Conservation (phyloP, 1,284 basidiomycete species). For the Trametes versicolor region DNA sequence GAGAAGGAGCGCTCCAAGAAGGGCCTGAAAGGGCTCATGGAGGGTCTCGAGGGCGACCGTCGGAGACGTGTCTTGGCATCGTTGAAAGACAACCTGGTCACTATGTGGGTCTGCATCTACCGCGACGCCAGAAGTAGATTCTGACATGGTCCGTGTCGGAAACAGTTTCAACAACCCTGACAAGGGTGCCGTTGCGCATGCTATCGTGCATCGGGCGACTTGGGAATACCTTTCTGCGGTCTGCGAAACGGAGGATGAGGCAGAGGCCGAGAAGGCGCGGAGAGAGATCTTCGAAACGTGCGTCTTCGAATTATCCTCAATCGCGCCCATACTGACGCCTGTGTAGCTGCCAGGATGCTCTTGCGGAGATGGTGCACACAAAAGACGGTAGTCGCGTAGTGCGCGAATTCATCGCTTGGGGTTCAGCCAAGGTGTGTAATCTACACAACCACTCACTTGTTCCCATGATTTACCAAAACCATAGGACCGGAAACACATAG, state of each 20-base stretch:
- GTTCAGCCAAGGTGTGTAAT: slow-evolving; percentile 74
- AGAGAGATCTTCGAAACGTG: slow-evolving; percentile 74
- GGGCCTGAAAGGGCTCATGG: slow-evolving; percentile 74
- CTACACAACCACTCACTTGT: slow-evolving; percentile 6
- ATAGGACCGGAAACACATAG: slow-evolving; percentile 88
- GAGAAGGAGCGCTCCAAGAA: slow-evolving; percentile 72
- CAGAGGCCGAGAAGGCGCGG: slow-evolving; percentile 69
- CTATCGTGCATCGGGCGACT: slow-evolving; percentile 84
- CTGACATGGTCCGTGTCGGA: background rate
- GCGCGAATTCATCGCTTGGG: slow-evolving; percentile 82
- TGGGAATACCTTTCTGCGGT: slow-evolving; percentile 80
- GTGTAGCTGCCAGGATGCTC: slow-evolving; percentile 77
- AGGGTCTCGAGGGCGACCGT: slow-evolving; percentile 69
- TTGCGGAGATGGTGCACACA: slow-evolving; percentile 93
- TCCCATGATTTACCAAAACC: slow-evolving; percentile 8
- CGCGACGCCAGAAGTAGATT: background rate
- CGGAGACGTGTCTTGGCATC: slow-evolving; percentile 71
- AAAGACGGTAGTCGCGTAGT: slow-evolving; percentile 89
- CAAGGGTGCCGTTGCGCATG: slow-evolving; percentile 86
- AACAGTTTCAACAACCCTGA: slow-evolving; percentile 88
- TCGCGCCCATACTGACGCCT: background rate
- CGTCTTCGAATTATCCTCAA: background rate
- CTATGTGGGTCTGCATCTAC: slow-evolving; percentile 65
- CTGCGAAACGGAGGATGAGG: slow-evolving; percentile 59
- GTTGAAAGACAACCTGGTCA: slow-evolving; percentile 77